Evolutionary conservation across 192 early-diverging fungal genomes (phyloP).

Genomic region (Gaertneriomyces sp.): DNA sequence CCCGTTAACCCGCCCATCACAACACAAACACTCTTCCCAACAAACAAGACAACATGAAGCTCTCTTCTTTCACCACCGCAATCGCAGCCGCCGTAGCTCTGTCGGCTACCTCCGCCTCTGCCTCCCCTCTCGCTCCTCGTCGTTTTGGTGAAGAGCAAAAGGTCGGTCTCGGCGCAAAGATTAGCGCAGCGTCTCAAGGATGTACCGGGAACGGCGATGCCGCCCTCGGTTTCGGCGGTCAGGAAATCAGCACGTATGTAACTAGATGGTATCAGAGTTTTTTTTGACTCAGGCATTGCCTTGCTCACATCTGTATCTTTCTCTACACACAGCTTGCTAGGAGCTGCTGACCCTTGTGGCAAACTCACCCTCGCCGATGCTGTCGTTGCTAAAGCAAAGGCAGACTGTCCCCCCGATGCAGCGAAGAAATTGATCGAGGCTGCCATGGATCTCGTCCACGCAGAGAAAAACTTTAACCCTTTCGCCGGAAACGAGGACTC

Average conservation of each 20-base stretch:
- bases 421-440: slow-evolving; percentile 10
- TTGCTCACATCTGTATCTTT: slow-evolving; percentile 3
- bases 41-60: slow-evolving; percentile 1
- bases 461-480: slow-evolving; percentile 32
- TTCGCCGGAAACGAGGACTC: slow-evolving; percentile 18
- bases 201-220: slow-evolving; percentile 13
- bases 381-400: slow-evolving; percentile 7
- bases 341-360: slow-evolving; percentile 34
- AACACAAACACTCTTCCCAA: not conserved
- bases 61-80: not conserved
- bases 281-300: too few relatives aligned
- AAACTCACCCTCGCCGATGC: slow-evolving; percentile 29
- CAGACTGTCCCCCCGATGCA: slow-evolving; percentile 18
- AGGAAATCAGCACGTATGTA: slow-evolving; percentile 20
- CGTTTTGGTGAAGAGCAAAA: slow-evolving; percentile 24
- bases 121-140: not conserved
- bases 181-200: slow-evolving; percentile 7
- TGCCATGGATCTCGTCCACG: slow-evolving; percentile 19
- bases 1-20: too few relatives aligned
- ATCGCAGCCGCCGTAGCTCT: slow-evolving; percentile 2
- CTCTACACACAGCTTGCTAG: slow-evolving; percentile 17
- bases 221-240: slow-evolving; percentile 17
- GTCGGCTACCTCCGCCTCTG: slow-evolving; percentile 2
- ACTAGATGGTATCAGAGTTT: not conserved
- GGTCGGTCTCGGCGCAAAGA: slow-evolving; percentile 8